Percentiles rank a stretch among this genome's conserved stretches.
phyloP scores from a whole-genome alignment of 1,284 basidiomycete species.

The Hemileia vastatrix region DNA sequence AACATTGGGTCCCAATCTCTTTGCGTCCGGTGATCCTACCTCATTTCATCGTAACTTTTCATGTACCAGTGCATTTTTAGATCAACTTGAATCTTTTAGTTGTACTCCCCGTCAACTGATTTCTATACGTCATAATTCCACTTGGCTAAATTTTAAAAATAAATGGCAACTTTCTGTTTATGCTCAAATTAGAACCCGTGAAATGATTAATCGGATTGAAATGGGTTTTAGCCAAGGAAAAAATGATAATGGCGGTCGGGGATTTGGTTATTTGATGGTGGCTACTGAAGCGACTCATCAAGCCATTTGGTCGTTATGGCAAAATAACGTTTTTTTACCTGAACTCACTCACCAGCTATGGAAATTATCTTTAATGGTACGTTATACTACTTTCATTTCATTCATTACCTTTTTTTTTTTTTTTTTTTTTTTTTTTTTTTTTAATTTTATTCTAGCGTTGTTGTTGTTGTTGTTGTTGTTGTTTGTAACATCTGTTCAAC shows the following conservation, averaged over 20 bases:
- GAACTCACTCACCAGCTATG: slow-evolving; percentile 23
- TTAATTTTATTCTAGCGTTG: background rate
- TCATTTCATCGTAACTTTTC: slow-evolving; percentile 22
- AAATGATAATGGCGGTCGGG: background rate
- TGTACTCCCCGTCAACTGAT: slow-evolving; percentile 8
- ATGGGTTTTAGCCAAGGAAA: slow-evolving; percentile 10
- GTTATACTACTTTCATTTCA: background rate
- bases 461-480: no score
- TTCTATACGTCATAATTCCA: slow-evolving; percentile 9
- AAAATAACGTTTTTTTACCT: slow-evolving; percentile 16
- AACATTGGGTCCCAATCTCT: slow-evolving; percentile 14
- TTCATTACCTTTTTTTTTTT: background rate
- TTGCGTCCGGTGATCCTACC: slow-evolving; percentile 15
- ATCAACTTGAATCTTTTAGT: slow-evolving; percentile 18
- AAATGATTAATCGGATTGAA: slow-evolving; percentile 9
- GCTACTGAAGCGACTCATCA: slow-evolving; percentile 4
- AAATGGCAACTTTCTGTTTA: slow-evolving; percentile 21
- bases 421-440: background rate
- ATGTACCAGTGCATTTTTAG: slow-evolving; percentile 5
- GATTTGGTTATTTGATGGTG: slow-evolving; percentile 3
- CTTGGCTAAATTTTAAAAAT: slow-evolving; percentile 15
- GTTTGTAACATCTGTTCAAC: background rate
- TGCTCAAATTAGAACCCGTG: slow-evolving; percentile 19
- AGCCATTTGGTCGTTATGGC: slow-evolving; percentile 11
- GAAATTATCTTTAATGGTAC: slow-evolving; percentile 20